Conservation (phyloP, 176 grass and related monocot genomes). For the Chloris gayana region DNA sequence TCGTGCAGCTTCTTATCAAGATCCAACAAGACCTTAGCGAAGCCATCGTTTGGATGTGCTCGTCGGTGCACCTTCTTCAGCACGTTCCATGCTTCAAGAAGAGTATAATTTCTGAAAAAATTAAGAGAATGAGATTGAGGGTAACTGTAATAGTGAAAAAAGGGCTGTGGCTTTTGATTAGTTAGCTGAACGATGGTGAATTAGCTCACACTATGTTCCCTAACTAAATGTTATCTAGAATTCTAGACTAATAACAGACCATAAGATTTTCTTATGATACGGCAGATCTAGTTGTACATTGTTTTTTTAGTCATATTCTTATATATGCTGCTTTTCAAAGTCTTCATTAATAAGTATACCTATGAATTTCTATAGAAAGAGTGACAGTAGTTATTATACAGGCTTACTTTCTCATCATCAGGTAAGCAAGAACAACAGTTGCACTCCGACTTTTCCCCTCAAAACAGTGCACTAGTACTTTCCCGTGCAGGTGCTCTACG, state of each 20-base stretch:
- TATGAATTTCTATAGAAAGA: background rate
- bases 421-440: constrained; percentile 86
- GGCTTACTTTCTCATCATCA: constrained; percentile 85
- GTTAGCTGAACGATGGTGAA: background rate
- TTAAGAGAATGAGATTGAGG: background rate
- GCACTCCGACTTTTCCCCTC: constrained; percentile 90
- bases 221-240: background rate
- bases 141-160: background rate
- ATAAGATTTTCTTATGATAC: background rate
- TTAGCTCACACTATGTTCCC: background rate
- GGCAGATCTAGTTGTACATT: background rate
- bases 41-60: constrained; percentile 90
- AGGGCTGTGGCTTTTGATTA: background rate
- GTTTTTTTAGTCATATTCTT: background rate
- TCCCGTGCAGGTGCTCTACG: constrained; percentile 57
- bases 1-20: constrained; percentile 79
- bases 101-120: constrained; percentile 63
- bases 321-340: background rate
- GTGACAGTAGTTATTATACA: background rate
- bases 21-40: constrained; percentile 72
- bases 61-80: constrained; percentile 82
- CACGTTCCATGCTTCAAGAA: constrained; percentile 81
- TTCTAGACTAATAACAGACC: background rate
- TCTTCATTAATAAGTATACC: background rate
- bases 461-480: constrained; percentile 99